Conservation (phyloP, 495 filamentous ascomycete species). For the Penicillium silybi region DNA sequence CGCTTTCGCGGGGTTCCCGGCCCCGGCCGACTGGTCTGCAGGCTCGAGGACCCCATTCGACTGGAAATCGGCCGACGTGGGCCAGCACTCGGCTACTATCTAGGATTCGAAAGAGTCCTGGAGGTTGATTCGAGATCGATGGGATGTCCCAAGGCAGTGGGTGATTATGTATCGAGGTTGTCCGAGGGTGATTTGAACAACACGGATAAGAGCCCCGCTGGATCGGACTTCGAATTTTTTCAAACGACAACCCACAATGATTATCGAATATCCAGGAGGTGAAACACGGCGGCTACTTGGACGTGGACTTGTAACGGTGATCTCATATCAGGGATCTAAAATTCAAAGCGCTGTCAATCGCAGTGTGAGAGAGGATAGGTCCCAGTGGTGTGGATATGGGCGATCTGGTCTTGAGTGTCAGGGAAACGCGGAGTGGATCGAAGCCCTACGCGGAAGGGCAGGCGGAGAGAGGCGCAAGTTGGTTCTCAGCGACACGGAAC, state of each 20-base stretch:
- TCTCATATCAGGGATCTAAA: background rate
- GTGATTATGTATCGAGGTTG: background rate
- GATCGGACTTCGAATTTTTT: background rate
- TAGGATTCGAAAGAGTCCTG: background rate
- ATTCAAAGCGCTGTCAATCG: background rate
- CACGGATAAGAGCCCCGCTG: background rate
- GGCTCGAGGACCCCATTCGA: constrained; percentile 10
- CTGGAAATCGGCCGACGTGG: background rate
- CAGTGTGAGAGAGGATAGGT: background rate
- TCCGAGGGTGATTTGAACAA: background rate
- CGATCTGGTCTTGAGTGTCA: background rate
- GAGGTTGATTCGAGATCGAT: background rate
- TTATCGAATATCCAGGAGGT: constrained; percentile 3
- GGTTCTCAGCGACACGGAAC: background rate
- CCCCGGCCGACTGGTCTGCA: constrained; percentile 6
- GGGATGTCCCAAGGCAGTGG: background rate
- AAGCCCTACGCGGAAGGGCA: constrained; percentile 15
- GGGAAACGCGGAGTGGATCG: constrained; percentile 6
- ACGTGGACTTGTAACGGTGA: background rate
- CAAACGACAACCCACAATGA: background rate
- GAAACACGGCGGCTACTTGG: constrained; percentile 1
- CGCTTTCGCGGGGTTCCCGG: constrained; percentile 14
- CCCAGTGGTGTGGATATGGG: background rate
- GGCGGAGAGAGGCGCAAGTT: constrained; percentile 6
- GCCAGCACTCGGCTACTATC: background rate